Conservation (phyloP, 139 green algal genomes). For the Ettlia oleoabundans region DNA sequence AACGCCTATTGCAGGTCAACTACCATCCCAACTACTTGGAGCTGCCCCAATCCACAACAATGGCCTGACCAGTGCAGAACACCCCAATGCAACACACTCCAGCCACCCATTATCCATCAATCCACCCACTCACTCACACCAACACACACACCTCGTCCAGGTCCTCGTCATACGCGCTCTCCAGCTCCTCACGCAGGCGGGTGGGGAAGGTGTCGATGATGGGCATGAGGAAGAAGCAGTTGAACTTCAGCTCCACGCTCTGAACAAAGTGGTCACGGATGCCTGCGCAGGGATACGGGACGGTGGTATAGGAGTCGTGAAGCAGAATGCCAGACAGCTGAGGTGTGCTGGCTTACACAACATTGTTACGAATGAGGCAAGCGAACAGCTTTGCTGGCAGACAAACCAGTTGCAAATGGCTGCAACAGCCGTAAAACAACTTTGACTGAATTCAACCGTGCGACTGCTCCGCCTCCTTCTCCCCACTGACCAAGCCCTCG, state of each 20-base stretch:
- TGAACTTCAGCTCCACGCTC: constrained; percentile 92
- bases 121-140: not conserved
- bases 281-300: constrained; percentile 53
- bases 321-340: no score
- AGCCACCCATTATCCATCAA: not conserved
- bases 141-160: constrained; percentile 73
- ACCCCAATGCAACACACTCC: no score
- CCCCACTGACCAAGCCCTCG: no score
- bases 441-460: not conserved
- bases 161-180: constrained; percentile 84
- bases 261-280: constrained; percentile 94
- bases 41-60: no score
- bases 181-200: constrained; percentile 84
- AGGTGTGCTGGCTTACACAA: no score
- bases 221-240: constrained; percentile 99
- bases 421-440: not conserved
- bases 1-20: no score
- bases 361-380: no score
- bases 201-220: constrained; percentile 90
- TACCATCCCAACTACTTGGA: no score
- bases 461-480: not conserved
- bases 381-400: no score
- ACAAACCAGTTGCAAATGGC: no score
- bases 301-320: not conserved
- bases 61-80: no score